A percentile compares a stretch with the other conserved stretches of the same genome.
phyloP scores from a whole-genome alignment of 768 basidiomycete species.

The Galerina marginata region DNA sequence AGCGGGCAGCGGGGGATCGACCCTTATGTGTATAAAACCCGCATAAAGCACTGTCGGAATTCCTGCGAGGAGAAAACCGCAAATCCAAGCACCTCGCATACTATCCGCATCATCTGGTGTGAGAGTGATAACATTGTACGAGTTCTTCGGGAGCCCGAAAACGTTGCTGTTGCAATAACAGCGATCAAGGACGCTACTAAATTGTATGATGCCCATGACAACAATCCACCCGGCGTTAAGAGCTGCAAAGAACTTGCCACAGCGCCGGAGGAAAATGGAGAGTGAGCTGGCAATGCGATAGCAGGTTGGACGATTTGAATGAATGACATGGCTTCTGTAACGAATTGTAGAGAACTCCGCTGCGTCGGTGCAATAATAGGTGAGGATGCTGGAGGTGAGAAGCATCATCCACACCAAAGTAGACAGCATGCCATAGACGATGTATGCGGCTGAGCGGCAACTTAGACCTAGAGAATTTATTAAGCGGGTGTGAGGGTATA shows the following conservation, averaged over 20 bases:
- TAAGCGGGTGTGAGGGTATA: background rate
- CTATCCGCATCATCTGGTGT: slow-evolving; percentile 23
- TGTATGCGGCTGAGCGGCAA: slow-evolving; percentile 38
- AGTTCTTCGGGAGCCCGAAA: slow-evolving; percentile 27
- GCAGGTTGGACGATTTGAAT: too few relatives aligned
- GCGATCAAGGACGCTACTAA: slow-evolving; percentile 35
- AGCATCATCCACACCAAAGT: slow-evolving; percentile 38
- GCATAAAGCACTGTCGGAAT: too few relatives aligned
- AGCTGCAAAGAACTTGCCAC: slow-evolving; percentile 34
- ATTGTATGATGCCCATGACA: slow-evolving; percentile 34
- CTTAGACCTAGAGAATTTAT: slow-evolving; percentile 31
- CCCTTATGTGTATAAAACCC: too few relatives aligned
- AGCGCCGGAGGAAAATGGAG: slow-evolving; percentile 33
- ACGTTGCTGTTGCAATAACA: slow-evolving; percentile 44
- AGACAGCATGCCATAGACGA: slow-evolving; percentile 35
- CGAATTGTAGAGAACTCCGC: too few relatives aligned
- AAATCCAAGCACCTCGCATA: slow-evolving; percentile 41
- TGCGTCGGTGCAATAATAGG: slow-evolving; percentile 23
- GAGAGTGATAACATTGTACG: slow-evolving; percentile 35
- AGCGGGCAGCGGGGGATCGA: too few relatives aligned
- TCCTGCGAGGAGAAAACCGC: slow-evolving; percentile 33
- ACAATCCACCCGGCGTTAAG: slow-evolving; percentile 38
- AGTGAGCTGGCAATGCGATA: slow-evolving; percentile 14
- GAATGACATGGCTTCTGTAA: too few relatives aligned
- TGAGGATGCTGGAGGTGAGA: slow-evolving; percentile 33